phyloP scores from a whole-genome alignment of 257 asterid species.

The Euphrasia confusa region DNA sequence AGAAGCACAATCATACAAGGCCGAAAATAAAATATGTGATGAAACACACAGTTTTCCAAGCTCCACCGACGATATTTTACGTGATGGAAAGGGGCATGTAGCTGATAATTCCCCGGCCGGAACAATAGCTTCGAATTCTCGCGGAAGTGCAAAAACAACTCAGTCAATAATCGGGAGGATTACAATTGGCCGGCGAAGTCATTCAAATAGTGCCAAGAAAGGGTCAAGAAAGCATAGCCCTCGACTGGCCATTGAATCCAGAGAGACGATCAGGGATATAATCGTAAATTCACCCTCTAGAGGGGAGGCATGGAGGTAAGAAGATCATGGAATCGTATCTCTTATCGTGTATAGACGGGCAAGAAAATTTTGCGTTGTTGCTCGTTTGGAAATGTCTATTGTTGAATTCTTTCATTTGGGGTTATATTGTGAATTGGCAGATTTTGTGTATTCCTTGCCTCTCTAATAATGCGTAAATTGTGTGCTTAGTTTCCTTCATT shows the following conservation, averaged over 20 bases:
- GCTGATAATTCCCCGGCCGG: slow-evolving; percentile 16
- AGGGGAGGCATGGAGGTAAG: slow-evolving; percentile 49
- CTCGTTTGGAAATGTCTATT: neutral
- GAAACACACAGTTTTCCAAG: slow-evolving; percentile 23
- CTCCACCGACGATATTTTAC: slow-evolving; percentile 28
- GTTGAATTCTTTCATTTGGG: slow-evolving; percentile 16
- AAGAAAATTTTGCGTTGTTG: neutral
- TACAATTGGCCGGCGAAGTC: slow-evolving; percentile 33
- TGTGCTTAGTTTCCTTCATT: too few species aligned
- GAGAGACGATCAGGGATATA: slow-evolving; percentile 33
- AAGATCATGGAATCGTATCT: neutral
- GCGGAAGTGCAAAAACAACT: slow-evolving; percentile 23
- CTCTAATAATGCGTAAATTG: too few species aligned
- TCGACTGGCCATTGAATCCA: slow-evolving; percentile 17
- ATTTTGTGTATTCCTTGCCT: too few species aligned
- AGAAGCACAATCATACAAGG: slow-evolving; percentile 15
- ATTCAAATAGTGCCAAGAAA: slow-evolving; percentile 19
- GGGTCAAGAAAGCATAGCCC: slow-evolving; percentile 31
- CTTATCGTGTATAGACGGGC: neutral
- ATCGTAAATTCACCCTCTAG: slow-evolving; percentile 40
- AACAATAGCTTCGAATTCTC: neutral
- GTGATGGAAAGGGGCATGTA: slow-evolving; percentile 26
- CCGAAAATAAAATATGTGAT: slow-evolving; percentile 21
- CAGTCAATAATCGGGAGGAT: slow-evolving; percentile 39
- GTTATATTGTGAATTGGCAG: neutral